Base-by-base conservation (phyloP, 2,329 filamentous ascomycete species). In the Zalaria obscura region DNA sequence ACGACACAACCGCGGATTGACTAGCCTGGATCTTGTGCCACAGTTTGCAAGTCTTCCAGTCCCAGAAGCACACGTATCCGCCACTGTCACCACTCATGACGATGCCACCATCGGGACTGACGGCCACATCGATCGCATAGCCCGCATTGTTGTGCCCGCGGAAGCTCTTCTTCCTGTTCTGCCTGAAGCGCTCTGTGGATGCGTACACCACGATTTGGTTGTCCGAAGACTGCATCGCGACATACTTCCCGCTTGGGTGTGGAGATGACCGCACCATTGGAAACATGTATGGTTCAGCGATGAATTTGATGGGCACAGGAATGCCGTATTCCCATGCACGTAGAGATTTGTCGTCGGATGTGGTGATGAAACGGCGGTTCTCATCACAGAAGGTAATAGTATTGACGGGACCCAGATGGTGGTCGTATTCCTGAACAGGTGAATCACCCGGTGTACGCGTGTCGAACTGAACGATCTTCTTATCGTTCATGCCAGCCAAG, bases 41-140 rank as follows among this genome's bases (percentile, higher is more conserved):
- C 87, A 98, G 89, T 67, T 95, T 96, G 62, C 89, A 93, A 33
- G 87, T 95, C 75, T 98, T 98, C 85, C 88, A 98, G 63, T 96
- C 91, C 86, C 88, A 98, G 66, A 96, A 95, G 63, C 84, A 93
- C 38, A 94, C 78, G 55, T 76, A 95, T 31, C 93, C 91, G 10
- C 76, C 86, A 40, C 78, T 84, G 61, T 98, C 91, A 47, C 91
- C 91, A 11, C 76, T 83, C 18, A 78, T 81, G 41, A 98, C 69
- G 59, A 95, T 93, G 57, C 93, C 86, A 0, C 91, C 91, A 58
- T 96, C 91, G 1, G 88, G 85, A 53, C 79, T 86, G 56, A 93
- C 82, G 40, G 82, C 79, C 39, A 98, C 72, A 54, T 94, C 91
- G 47, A 96, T 86, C 2, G 83, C 88, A 55, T 93, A 88, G 3